These are phyloP conservation scores for Sarcodon aspratus DNA, from an alignment of 768 basidiomycete species.

Conservation along the genomic window DNA sequence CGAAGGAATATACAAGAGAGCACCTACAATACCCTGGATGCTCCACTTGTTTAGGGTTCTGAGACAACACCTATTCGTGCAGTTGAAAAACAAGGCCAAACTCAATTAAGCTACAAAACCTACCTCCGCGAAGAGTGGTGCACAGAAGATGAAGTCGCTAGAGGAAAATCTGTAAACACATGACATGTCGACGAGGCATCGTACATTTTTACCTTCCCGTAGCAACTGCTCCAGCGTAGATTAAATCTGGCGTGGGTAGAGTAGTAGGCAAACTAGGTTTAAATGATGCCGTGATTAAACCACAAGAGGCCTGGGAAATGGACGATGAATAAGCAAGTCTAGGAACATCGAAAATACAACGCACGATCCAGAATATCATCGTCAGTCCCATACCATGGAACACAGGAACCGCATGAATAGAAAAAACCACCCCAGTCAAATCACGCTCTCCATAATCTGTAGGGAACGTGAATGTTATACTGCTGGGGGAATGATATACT, in stretches of 20 bases:
- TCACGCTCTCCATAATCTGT: not conserved
- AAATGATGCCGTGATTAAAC: not conserved
- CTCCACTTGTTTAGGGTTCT: constrained; percentile 7
- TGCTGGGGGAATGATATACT: no score
- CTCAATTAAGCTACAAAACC: no score
- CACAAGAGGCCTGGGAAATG: not conserved
- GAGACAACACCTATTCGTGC: constrained; percentile 7
- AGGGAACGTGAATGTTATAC: no score
- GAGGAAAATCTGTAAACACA: not conserved
- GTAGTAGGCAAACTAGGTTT: not conserved
- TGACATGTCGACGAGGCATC: not conserved
- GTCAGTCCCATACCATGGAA: not conserved
- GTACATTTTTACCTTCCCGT: not conserved
- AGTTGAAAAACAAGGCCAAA: no score
- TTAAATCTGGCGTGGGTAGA: not conserved
- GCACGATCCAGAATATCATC: not conserved
- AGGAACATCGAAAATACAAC: not conserved
- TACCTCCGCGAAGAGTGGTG: not conserved
- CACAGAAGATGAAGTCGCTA: not conserved
- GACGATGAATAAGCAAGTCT: not conserved
- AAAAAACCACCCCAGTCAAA: not conserved
- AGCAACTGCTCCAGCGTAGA: not conserved
- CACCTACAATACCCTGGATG: constrained; percentile 7
- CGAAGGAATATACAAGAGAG: not conserved
- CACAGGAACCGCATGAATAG: not conserved